Evolutionary conservation across 1,284 basidiomycete genomes (phyloP).

Genomic region (Pseudomicrostroma phylloplanum): DNA sequence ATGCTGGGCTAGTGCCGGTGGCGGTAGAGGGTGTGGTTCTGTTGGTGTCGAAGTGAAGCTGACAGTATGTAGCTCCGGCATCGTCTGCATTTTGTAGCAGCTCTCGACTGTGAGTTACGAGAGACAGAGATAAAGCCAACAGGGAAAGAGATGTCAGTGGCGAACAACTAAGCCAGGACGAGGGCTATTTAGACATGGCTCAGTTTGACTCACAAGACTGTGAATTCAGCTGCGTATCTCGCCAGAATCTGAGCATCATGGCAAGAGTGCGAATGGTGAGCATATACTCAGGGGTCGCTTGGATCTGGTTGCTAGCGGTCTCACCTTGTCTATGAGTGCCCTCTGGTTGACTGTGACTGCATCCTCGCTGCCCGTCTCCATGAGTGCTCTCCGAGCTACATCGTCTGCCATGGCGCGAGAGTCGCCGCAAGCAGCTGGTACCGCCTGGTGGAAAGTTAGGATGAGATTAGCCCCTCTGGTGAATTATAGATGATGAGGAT

Average conservation of each 20-base stretch:
- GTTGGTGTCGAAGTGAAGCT: constrained; percentile 43
- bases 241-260: constrained; percentile 62
- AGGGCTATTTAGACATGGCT: no score
- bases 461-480: no score
- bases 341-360: constrained; percentile 91
- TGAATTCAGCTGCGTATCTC: constrained; percentile 77
- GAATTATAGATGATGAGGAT: no score
- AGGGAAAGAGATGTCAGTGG: no score
- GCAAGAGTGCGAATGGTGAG: not conserved
- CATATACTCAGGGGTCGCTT: not conserved
- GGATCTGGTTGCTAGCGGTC: not conserved
- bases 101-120: constrained; percentile 53
- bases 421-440: not conserved
- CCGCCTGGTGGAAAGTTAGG: no score
- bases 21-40: not conserved
- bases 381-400: constrained; percentile 21
- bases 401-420: constrained; percentile 8
- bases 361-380: constrained; percentile 54
- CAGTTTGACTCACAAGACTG: constrained; percentile 62
- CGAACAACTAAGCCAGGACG: no score
- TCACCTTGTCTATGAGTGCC: constrained; percentile 39
- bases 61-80: constrained; percentile 61
- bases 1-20: not conserved
- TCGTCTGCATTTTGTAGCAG: constrained; percentile 94
- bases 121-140: no score